Base-by-base conservation (phyloP, 257 asterid genomes). In the Asclepias syriaca region DNA sequence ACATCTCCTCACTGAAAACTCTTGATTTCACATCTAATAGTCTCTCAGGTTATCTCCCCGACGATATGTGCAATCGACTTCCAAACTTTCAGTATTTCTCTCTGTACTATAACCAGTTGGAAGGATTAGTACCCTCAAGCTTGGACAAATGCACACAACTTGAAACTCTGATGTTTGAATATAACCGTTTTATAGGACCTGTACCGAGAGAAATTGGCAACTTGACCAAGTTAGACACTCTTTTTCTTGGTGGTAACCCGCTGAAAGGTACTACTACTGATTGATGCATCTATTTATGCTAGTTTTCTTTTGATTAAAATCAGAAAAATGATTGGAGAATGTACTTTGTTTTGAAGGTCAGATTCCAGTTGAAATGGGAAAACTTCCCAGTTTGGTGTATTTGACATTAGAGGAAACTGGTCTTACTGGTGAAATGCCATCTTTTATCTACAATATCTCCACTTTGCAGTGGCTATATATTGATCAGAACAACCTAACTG, bases 391-490 rank as follows among this genome's bases (percentile, higher is more conserved):
- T 46, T 72, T 72, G 67, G 58, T 14, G 24, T 40, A 12, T 71
- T 48, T 58, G 68, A 46, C 67, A 21, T 4, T 71, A 37, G 74
- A 57, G 29, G 58, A 43, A 24, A 60, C 32, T 46, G 27, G 50
- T 72, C 68, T 84, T 48, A n/a, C 51, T 5, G 87, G 84, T 8
- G 8, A 68, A 1, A 74, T 81, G 58, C 85, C 85, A 51, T 71
- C 84, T 12, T 81, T 79, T 14, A 49, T 78, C 22, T 70, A 57
- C 27, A 84, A 84, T 45, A 80, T 81, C 56, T 84, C 87, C 9
- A 81, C 66, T 3, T 39, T 83, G 50, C 72, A 78, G 68, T 60
- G 0, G 43, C 51, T 83, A 45, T 69, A 75, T 69, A 19, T 78
- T 29, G 51, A 56, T 58, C 34, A 21, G 19, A 81, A 81, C 65